These are phyloP conservation scores for Penicillium parvum DNA, from an alignment of 495 filamentous ascomycete genomes.

Conservation along the genomic window DNA sequence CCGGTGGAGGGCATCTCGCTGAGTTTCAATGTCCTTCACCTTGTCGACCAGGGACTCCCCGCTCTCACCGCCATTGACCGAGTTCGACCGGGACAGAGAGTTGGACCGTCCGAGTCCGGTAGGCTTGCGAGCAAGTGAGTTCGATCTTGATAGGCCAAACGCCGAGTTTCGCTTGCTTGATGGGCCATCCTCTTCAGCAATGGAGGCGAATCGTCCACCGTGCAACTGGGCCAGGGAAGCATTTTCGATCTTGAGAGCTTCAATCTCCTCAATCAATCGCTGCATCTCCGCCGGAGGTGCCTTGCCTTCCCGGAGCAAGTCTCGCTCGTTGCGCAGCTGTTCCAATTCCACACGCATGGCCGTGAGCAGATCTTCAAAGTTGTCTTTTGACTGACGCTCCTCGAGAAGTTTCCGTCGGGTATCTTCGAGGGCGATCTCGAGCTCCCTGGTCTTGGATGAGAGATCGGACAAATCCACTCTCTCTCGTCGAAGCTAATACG, in stretches of 20 bases:
- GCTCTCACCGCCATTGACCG: slow-evolving; percentile 55
- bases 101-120: slow-evolving; percentile 40
- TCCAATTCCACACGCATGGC: slow-evolving; percentile 80
- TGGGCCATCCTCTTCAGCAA: slow-evolving; percentile 55
- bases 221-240: slow-evolving; percentile 49
- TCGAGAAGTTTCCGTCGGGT: slow-evolving; percentile 74
- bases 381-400: slow-evolving; percentile 84
- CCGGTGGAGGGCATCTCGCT: slow-evolving; percentile 86
- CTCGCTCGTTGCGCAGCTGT: slow-evolving; percentile 78
- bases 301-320: slow-evolving; percentile 84
- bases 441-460: slow-evolving; percentile 52
- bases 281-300: slow-evolving; percentile 74
- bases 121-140: slow-evolving; percentile 53
- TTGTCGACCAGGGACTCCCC: slow-evolving; percentile 73
- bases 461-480: slow-evolving; percentile 39
- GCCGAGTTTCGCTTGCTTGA: slow-evolving; percentile 26
- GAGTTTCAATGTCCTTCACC: slow-evolving; percentile 86
- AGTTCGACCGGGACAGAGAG: slow-evolving; percentile 53
- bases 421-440: slow-evolving; percentile 77
- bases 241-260: slow-evolving; percentile 51
- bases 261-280: slow-evolving; percentile 64
- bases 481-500: slow-evolving; percentile 43
- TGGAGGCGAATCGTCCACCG: slow-evolving; percentile 53
- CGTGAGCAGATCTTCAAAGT: slow-evolving; percentile 84
- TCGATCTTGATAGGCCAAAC: slow-evolving; percentile 55